Evolutionary conservation across 2,329 filamentous ascomycete genomes (phyloP), one percentile per base, ranked within the genome.

Genomic region (Emergomyces orientalis): DNA sequence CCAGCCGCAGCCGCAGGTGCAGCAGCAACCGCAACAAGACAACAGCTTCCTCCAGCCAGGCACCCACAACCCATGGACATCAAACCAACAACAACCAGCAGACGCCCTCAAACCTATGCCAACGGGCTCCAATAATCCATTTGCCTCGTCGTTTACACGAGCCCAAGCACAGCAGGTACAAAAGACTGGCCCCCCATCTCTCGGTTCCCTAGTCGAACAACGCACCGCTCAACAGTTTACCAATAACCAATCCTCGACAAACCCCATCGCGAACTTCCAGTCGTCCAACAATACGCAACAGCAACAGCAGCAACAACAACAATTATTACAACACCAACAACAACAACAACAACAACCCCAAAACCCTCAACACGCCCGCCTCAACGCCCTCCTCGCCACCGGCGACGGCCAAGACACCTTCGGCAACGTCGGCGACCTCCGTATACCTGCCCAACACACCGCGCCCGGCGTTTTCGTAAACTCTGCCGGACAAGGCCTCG

Each of bases 101-200:
- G 83, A 88, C 60, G 77, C 87, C 1, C 77, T 97, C 66, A 87
- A 89, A 72, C 89, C 91, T 4, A 88, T 91, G 72, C 88, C 90
- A 3, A 99, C 94, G 2, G 94, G 94, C 57, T 97, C 94, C 19
- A 99, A 99, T 80, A 99, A 99, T 73, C 94, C 94, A 2, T 99
- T 99, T 72, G 93, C 94, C 32, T 81, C 84, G 14, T 83, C 87
- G n/a, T 86, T 88, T 71, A 76, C 76, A 64, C 80, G 82, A 63
- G 78, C 83, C 68, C 78, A 87, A 80, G 71, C 85, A 79, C 73
- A 82, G 66, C 71, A 64, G 55, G 74, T 69, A 65, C 82, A 82
- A 54, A 74, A 79, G 25, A 80, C 82, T 34, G 80, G 84, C 8
- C 85, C 89, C 64, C 87, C 90, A 14, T 86, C 87, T 2, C 82